Evolutionary conservation across 306 rosid genomes (phyloP), one percentile per base, ranked within the genome.

Genomic region (Castanopsis chinensis): DNA sequence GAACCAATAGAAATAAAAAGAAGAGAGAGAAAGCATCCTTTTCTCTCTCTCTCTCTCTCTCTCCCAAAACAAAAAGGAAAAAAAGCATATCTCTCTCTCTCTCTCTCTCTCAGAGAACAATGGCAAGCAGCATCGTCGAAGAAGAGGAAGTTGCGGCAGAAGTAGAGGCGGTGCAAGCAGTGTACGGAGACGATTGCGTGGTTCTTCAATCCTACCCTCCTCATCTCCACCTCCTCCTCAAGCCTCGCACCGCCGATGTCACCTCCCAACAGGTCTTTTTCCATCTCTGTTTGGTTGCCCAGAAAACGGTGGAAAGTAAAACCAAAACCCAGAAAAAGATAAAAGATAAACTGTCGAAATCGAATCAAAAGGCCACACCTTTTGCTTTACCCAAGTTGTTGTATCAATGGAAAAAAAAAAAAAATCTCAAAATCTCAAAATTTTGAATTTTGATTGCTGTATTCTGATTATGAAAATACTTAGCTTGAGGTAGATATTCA

Each of bases 191-290:
- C 56, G 97, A 93, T 79, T 93, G 94, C 15, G 21, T 74, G 52
- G 69, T 93, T 21, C 72, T 91, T 17, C 73, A 72, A 68, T 84
- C 92, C 20, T 77, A 83, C 12, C 97, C 98, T 87, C 97, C 97
- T 3, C 94, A 80, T 79, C 85, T 93, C 37, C 93, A 81, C 68
- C 74, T 93, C 77, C 87, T 79, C 89, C 84, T 90, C 82, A 91
- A 87, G 75, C 98, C 98, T 61, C 90, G 94, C 86, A 91, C 97
- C 80, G 97, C 94, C n/a, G 91, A 93, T 78, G 91, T 91, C 74
- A 80, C 92, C 71, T 89, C 92, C 58, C 80, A 93, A 19, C 94
- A 93, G 94, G 97, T 92, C 43, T 6, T 20, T 6, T 20, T 15
- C 21, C 12, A 18, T 14, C 21, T 68, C 27, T 19, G 11, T 45